Evolutionary conservation across 257 asterid genomes (phyloP).

Genomic region (Leptodermis oblonga): DNA sequence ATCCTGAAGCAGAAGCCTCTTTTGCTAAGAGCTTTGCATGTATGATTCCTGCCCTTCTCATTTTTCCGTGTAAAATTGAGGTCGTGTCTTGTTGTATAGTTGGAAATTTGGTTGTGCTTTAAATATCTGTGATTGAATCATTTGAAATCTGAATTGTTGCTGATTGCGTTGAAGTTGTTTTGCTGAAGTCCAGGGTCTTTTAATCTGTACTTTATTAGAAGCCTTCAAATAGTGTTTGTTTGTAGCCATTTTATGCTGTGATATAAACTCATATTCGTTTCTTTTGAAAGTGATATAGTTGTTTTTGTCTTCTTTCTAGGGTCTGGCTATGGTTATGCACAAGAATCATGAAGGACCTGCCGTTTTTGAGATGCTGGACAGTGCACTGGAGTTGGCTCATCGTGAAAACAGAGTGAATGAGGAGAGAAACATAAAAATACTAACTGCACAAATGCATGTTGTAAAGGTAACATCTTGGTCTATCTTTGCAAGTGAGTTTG

Average conservation of each 20-base stretch:
- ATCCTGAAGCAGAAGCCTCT: conserved; percentile 77
- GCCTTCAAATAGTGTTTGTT: not conserved
- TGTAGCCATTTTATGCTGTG: not conserved
- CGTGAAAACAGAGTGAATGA: conserved; percentile 53
- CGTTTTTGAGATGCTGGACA: conserved; percentile 74
- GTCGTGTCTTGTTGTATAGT: not conserved
- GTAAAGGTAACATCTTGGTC: conserved; percentile 47
- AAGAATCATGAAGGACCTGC: conserved; percentile 77
- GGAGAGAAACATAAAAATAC: conserved; percentile 73
- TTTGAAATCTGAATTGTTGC: not conserved
- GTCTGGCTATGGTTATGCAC: conserved; percentile 95
- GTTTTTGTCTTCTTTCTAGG: conserved; percentile 34
- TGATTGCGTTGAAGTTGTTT: not conserved
- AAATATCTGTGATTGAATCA: not conserved
- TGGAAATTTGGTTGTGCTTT: not conserved
- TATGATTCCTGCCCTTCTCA: conserved; percentile 26
- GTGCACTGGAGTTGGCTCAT: conserved; percentile 60
- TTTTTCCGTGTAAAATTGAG: not conserved
- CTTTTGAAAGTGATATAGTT: not conserved
- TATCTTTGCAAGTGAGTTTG: conserved; percentile 11
- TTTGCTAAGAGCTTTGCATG: conserved; percentile 88
- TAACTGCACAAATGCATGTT: conserved; percentile 83
- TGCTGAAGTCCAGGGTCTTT: not conserved
- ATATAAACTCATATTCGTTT: not conserved
- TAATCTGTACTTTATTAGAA: not conserved